Evolutionary conservation across 177 flowering plant species (phyloP), one percentile per base, ranked within the genome.

Genomic region (Vitis hybrid): DNA sequence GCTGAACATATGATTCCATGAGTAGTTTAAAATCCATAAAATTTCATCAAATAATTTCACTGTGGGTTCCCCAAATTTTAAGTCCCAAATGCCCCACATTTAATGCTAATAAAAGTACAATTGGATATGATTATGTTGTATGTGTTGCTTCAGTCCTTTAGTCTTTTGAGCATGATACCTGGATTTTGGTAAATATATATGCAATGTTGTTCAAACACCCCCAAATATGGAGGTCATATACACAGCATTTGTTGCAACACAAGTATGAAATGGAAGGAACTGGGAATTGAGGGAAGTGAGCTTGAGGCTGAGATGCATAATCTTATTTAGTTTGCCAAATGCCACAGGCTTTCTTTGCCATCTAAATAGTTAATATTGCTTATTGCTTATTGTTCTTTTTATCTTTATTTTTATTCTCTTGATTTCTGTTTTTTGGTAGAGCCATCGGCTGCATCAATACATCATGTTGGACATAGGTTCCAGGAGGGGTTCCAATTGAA

Each of bases 401-500:
- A 49, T 51, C 51, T 10, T 12, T 24, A 35, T 57, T 35, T 65
- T 21, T 69, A 19, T 6, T 49, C 17, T 12, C 60, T 67, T 69
- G 27, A 49, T 51, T 63, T 18, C 52, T 3, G 9, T 61, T 56
- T 68, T 14, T 6, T 17, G 51, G 74, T 69, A 84, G 86, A 77
- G 67, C 77, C 77, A 60, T 79, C 79, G 11, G 51, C 76, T 73
- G 83, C 73, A 49, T 74, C 73, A 66, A 55, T 56, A 4, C 76
- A 70, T 79, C 76, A 71, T 64, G 69, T 60, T 65, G 88, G 79
- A 65, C 77, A 78, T 46, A 84, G 78, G 52, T 71, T 73, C 48
- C 71, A 73, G 56, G 87, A 86, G 63, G 75, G 60, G 40, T 66
- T 77, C 60, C 84, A 74, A 58, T 60, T 74, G 66, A 84, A 77